phyloP scores from a whole-genome alignment of 106 monocot species.

The Dendrobium catenatum region DNA sequence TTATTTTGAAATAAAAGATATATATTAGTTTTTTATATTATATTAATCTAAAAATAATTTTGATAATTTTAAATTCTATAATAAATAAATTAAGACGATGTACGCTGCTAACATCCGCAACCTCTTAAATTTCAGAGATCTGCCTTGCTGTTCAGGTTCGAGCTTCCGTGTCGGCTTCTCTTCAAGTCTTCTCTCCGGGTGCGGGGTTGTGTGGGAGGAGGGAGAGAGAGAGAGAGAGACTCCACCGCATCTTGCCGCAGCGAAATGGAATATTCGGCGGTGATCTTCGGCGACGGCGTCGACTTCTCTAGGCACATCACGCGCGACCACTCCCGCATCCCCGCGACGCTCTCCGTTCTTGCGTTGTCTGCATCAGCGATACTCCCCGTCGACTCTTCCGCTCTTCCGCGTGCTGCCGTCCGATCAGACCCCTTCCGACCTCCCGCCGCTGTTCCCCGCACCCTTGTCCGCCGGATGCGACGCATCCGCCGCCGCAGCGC shows the following conservation, averaged over 20 bases:
- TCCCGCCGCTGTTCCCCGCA: slow-evolving; percentile 26
- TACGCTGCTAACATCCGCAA: too few relatives aligned
- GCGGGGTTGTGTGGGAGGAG: not conserved
- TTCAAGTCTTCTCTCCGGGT: not conserved
- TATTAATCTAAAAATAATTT: too few relatives aligned
- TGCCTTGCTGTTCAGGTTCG: not conserved
- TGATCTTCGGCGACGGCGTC: slow-evolving; percentile 16
- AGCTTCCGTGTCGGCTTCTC: not conserved
- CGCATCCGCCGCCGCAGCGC: slow-evolving; percentile 18
- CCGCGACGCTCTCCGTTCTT: slow-evolving; percentile 16
- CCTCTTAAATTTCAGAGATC: too few relatives aligned
- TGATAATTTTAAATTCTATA: too few relatives aligned
- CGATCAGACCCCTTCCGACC: slow-evolving; percentile 27
- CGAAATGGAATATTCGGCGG: slow-evolving; percentile 31
- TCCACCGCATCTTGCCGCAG: too few relatives aligned
- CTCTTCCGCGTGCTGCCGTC: slow-evolving; percentile 17
- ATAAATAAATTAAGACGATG: too few relatives aligned
- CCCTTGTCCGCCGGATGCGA: slow-evolving; percentile 43
- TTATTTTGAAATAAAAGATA: too few relatives aligned
- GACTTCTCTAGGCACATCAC: slow-evolving; percentile 10
- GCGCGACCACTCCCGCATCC: slow-evolving; percentile 6
- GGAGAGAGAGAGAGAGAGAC: not conserved
- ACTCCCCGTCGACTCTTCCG: slow-evolving; percentile 23
- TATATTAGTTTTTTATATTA: too few relatives aligned
- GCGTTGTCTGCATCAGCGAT: slow-evolving; percentile 15